A percentile compares a stretch with the other conserved stretches of the same genome.
Evolutionary conservation across 2,329 filamentous ascomycete genomes (phyloP).

Genomic region (Penicillium sp.): DNA sequence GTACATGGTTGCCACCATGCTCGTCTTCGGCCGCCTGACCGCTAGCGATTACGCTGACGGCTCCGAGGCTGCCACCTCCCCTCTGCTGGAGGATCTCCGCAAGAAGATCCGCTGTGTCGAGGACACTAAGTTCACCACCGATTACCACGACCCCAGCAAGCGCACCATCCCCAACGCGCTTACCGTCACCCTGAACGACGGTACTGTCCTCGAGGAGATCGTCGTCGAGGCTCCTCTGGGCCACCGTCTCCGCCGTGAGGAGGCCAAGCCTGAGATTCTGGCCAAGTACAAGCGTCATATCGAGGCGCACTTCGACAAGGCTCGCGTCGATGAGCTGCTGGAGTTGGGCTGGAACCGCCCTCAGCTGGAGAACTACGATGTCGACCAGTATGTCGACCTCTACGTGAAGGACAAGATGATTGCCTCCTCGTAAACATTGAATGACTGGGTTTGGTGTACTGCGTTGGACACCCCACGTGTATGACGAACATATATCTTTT

Average conservation of each 20-base stretch:
- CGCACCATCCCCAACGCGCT: slow-evolving; percentile 97
- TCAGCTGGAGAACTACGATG: slow-evolving; percentile 74
- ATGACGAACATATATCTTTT: slow-evolving; percentile 15
- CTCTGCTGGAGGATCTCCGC: slow-evolving; percentile 85
- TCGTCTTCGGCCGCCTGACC: slow-evolving; percentile 89
- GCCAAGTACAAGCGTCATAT: slow-evolving; percentile 95
- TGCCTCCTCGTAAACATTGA: slow-evolving; percentile 22
- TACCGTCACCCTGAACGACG: slow-evolving; percentile 91
- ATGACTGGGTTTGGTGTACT: not conserved
- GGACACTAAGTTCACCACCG: slow-evolving; percentile 87
- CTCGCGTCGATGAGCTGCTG: slow-evolving; percentile 77
- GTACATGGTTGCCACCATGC: slow-evolving; percentile 98
- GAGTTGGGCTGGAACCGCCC: slow-evolving; percentile 73
- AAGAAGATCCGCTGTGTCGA: slow-evolving; percentile 95
- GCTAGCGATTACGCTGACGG: slow-evolving; percentile 93
- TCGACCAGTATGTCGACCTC: slow-evolving; percentile 92
- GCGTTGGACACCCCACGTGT: slow-evolving; percentile 5
- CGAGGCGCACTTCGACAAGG: slow-evolving; percentile 74
- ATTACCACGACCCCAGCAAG: slow-evolving; percentile 92
- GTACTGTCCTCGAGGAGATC: slow-evolving; percentile 85
- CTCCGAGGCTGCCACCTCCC: slow-evolving; percentile 84
- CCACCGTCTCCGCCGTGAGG: slow-evolving; percentile 84
- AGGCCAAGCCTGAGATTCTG: slow-evolving; percentile 96
- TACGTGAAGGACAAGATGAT: slow-evolving; percentile 61
- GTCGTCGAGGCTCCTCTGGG: slow-evolving; percentile 92